A percentile compares a stretch with the other conserved stretches of the same genome.
phyloP scores from a whole-genome alignment of 306 rosid species.

The Cucurbita ficifolia region DNA sequence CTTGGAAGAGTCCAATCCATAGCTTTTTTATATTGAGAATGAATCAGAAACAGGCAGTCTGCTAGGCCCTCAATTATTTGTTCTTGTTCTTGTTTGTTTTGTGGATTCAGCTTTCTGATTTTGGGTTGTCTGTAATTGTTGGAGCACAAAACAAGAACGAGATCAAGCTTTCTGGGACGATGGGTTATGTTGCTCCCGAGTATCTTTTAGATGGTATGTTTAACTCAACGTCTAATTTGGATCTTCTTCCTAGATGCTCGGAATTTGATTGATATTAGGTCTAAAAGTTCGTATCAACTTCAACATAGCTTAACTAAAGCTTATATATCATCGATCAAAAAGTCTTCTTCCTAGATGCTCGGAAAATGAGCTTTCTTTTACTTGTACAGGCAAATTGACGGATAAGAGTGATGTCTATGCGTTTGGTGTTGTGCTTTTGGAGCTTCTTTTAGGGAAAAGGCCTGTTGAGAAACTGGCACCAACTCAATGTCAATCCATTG shows the following conservation, averaged over 20 bases:
- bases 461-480: slow-evolving; percentile 84
- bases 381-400: slow-evolving; percentile 57
- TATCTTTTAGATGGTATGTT: slow-evolving; percentile 89
- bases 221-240: slow-evolving; percentile 10
- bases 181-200: slow-evolving; percentile 94
- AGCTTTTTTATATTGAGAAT: neutral
- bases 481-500: slow-evolving; percentile 77
- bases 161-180: slow-evolving; percentile 78
- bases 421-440: slow-evolving; percentile 80
- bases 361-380: neutral
- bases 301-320: neutral
- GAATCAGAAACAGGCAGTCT: neutral
- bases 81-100: neutral
- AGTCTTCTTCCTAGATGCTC: too few species aligned
- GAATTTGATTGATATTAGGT: neutral
- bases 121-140: slow-evolving; percentile 73
- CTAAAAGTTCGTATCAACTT: neutral
- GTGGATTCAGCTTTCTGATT: slow-evolving; percentile 79
- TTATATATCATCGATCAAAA: too few species aligned
- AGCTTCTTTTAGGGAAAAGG: slow-evolving; percentile 67
- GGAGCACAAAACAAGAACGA: slow-evolving; percentile 69
- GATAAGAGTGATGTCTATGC: slow-evolving; percentile 96
- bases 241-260: neutral
- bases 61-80: neutral
- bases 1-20: neutral